Percentiles rank a stretch among this genome's conserved stretches.
Conservation (phyloP, 108 stramenopile genomes). For the Nitzschia palea region DNA sequence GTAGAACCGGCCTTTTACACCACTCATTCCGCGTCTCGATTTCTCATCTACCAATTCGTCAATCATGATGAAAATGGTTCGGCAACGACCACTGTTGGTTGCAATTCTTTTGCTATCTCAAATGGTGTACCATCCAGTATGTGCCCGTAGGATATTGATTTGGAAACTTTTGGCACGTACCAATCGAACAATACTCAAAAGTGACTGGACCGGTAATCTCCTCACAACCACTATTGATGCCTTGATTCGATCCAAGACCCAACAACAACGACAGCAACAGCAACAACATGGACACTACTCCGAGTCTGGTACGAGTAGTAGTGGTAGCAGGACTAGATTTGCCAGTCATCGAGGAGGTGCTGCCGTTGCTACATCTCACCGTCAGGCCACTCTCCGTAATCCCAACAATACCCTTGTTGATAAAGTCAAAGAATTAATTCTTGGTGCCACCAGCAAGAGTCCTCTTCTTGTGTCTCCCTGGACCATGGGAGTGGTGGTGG, state of each 20-base stretch:
- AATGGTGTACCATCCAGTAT: too few species aligned
- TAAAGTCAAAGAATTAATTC: not conserved
- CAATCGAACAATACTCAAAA: too few species aligned
- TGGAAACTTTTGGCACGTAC: too few species aligned
- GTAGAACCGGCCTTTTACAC: too few species aligned
- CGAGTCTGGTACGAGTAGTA: not conserved
- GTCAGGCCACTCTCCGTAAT: not conserved
- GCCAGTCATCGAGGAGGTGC: not conserved
- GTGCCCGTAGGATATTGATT: too few species aligned
- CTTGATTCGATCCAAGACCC: not conserved
- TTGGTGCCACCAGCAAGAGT: not conserved
- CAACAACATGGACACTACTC: not conserved
- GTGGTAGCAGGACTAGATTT: not conserved
- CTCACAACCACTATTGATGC: not conserved
- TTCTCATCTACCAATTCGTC: too few species aligned
- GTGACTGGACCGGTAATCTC: not conserved
- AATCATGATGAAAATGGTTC: too few species aligned
- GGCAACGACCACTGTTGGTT: too few species aligned
- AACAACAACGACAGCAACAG: not conserved
- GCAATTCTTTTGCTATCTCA: too few species aligned
- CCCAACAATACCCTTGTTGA: not conserved
- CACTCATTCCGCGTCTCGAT: too few species aligned
- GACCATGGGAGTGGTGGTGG: not conserved
- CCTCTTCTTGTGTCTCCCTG: not conserved
- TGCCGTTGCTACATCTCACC: not conserved